Evolutionary conservation across 768 basidiomycete genomes (phyloP), one percentile per base, ranked within the genome.

Genomic region (Termitomyces sp.): DNA sequence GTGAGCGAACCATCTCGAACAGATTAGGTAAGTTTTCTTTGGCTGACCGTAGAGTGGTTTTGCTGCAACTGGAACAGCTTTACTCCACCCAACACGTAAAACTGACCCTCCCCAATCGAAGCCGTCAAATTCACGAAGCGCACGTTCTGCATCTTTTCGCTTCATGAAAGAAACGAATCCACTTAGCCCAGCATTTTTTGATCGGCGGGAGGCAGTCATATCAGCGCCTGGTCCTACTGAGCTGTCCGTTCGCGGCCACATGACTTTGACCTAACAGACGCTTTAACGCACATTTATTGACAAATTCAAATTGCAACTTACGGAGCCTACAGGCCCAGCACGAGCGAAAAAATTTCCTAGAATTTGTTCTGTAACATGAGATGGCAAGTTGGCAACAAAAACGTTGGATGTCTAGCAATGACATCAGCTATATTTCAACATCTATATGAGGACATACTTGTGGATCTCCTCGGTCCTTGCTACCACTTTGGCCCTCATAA

Each of bases 141-240:
- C 96, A 40, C 71, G 74, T 66, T 98, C 96, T 2, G 97, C 96
- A 63, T 94, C 94, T 60, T 83, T 84, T 48, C 97, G 81, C 62
- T 86, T 91, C 92, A 98, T 97, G 69, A 88, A 98, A 0, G 94
- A 91, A 18, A 99, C 97, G 65, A 99, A 99, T 1, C 97, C 97
- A 64, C 92, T 94, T 20, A 98, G 76, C 15, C 92, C 91, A 12
- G 85, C 65, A 63, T 79, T 86, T 70, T 90, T 89, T 46, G 73
- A 77, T 45, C 86, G 79, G 40, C 94, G 80, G 15, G 85, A 79
- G 7, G 81, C 70, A 22, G 87, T 88, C 80, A 92, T 89, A 42
- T 91, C 87, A 22, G 84, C 81, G 2, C 87, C 91, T 45, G 88
- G 85, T 29, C 88, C 86, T 6, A 70, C 59, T 2, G 80, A 76